Conservation (phyloP, 2,329 filamentous ascomycete species). For the Cladosporium phlei region DNA sequence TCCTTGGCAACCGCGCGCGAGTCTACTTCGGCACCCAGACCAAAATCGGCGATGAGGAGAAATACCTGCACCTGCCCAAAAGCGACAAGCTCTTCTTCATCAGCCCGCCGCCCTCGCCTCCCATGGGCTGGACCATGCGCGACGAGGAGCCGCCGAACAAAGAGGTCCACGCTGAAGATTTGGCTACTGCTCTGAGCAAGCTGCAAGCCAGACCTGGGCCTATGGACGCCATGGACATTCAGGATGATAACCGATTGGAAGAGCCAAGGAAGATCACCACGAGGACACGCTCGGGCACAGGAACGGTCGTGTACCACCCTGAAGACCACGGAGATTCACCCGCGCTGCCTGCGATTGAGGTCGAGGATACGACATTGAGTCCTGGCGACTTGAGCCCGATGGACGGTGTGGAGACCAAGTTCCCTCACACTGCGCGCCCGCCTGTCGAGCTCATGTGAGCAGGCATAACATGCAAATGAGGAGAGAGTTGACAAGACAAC, state of each 20-base stretch:
- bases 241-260: constrained; percentile 16
- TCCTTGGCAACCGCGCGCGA: constrained; percentile 65
- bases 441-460: constrained; percentile 53
- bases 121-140: constrained; percentile 60
- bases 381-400: constrained; percentile 47
- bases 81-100: constrained; percentile 63
- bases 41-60: constrained; percentile 37
- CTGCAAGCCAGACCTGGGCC: constrained; percentile 42
- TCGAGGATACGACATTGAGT: constrained; percentile 54
- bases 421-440: constrained; percentile 50
- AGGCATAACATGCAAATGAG: no score
- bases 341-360: constrained; percentile 57
- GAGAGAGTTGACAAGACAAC: no score
- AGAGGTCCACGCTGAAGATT: constrained; percentile 59
- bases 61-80: constrained; percentile 50
- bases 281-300: constrained; percentile 46
- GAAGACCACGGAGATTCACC: constrained; percentile 58
- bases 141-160: constrained; percentile 62
- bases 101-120: constrained; percentile 58
- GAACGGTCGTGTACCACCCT: constrained; percentile 60
- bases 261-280: constrained; percentile 17
- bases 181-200: constrained; percentile 52
- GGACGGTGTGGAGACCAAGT: constrained; percentile 40
- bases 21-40: constrained; percentile 59
- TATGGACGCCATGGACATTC: constrained; percentile 26